phyloP scores from a whole-genome alignment of 2,329 filamentous ascomycete species.

The Hypoxylon sp. region DNA sequence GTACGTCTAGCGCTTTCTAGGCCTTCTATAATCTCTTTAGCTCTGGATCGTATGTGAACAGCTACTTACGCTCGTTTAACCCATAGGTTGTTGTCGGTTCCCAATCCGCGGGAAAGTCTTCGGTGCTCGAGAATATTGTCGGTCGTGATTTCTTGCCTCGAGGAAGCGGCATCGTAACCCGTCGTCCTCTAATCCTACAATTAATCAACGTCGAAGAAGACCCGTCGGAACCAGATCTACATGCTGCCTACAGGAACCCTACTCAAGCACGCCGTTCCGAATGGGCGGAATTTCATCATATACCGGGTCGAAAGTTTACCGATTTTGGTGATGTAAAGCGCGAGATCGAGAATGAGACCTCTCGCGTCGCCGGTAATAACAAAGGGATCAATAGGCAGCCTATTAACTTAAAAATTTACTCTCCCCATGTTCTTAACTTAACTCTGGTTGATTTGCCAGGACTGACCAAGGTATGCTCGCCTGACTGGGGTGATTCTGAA shows the following conservation, averaged over 20 bases:
- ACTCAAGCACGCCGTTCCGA: constrained; percentile 76
- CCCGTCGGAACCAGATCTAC: constrained; percentile 73
- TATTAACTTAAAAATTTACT: constrained; percentile 99
- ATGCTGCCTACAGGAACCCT: constrained; percentile 82
- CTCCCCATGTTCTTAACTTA: constrained; percentile 94
- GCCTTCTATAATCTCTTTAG: constrained; percentile 33
- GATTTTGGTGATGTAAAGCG: constrained; percentile 94
- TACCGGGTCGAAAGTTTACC: constrained; percentile 88
- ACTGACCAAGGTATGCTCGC: constrained; percentile 82
- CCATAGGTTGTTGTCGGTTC: constrained; percentile 95
- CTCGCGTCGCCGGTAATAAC: constrained; percentile 91
- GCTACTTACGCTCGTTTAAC: constrained; percentile 31
- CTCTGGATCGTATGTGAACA: constrained; percentile 27
- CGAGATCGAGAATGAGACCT: constrained; percentile 97
- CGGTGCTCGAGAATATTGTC: constrained; percentile 98
- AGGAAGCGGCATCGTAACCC: constrained; percentile 96
- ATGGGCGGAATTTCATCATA: constrained; percentile 98
- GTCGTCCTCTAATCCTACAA: constrained; percentile 94
- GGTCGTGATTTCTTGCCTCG: constrained; percentile 96
- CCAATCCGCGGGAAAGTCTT: constrained; percentile 98
- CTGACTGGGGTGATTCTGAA: constrained; percentile 4
- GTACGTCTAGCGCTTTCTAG: constrained; percentile 68
- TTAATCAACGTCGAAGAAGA: constrained; percentile 96
- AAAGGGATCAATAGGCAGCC: constrained; percentile 98
- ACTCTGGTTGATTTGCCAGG: constrained; percentile 96